These are phyloP conservation scores for Ceratobasidium sp. DNA, from an alignment of 1,284 basidiomycete genomes.

Conservation along the genomic window DNA sequence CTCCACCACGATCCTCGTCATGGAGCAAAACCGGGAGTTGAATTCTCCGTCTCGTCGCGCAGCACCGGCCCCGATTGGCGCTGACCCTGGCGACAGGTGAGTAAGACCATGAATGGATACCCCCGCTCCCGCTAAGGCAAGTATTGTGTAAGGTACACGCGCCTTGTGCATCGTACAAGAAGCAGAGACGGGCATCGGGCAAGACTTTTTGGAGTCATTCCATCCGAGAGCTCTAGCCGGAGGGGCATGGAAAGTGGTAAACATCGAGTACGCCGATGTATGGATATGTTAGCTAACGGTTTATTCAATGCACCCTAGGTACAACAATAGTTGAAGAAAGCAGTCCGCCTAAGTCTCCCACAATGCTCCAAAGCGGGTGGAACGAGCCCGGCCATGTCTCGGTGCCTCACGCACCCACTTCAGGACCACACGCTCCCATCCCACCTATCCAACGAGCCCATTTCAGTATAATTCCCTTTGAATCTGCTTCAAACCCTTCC, in stretches of 20 bases:
- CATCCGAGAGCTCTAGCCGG: background rate
- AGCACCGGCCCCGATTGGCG: slow-evolving; percentile 1
- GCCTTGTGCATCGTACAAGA: background rate
- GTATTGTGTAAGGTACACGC: slow-evolving; percentile 1
- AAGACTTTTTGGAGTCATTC: too few species aligned
- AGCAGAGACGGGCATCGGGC: background rate
- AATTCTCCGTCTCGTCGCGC: background rate
- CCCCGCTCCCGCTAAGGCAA: background rate
- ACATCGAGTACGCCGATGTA: too few species aligned
- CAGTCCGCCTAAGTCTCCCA: too few species aligned
- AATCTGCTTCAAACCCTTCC: background rate
- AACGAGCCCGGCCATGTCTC: too few species aligned
- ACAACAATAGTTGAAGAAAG: too few species aligned
- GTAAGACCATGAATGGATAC: background rate
- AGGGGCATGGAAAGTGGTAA: background rate
- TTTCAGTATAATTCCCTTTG: background rate
- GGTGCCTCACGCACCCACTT: background rate
- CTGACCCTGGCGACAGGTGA: slow-evolving; percentile 19
- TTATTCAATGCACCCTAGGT: too few species aligned
- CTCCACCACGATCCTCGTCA: background rate
- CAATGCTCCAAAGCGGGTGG: too few species aligned
- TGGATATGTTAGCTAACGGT: too few species aligned
- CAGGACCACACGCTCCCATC: background rate
- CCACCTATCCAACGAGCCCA: background rate
- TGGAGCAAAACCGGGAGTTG: background rate